Evolutionary conservation across 2,329 filamentous ascomycete genomes (phyloP).

Genomic region (Monosporascus ibericus): DNA sequence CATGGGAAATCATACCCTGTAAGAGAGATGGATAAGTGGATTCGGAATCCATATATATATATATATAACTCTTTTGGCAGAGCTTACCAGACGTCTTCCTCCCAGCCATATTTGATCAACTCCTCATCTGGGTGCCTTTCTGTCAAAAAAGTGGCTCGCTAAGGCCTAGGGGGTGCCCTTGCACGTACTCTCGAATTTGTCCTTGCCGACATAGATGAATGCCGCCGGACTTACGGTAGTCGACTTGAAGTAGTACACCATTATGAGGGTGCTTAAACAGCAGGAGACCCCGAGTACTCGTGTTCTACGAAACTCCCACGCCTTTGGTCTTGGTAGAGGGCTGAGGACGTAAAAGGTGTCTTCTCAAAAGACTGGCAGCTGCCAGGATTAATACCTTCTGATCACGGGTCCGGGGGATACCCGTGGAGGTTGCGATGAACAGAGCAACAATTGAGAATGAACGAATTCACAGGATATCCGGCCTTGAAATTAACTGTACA

Average conservation of each 20-base stretch:
- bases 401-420: no score
- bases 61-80: not conserved
- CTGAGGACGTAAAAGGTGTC: no score
- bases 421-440: no score
- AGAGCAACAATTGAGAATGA: no score
- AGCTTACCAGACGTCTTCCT: constrained; percentile 85
- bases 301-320: no score
- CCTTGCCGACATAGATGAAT: constrained; percentile 94
- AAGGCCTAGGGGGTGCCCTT: constrained; percentile 7
- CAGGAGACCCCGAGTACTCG: no score
- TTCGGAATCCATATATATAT: constrained; percentile 1
- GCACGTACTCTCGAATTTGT: constrained; percentile 91
- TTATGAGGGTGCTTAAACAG: constrained; percentile 29
- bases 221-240: constrained; percentile 75
- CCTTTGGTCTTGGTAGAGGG: no score
- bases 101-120: constrained; percentile 87
- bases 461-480: no score
- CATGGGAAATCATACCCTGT: constrained; percentile 21
- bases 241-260: constrained; percentile 97
- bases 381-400: no score
- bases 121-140: constrained; percentile 69
- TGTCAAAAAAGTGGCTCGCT: constrained; percentile 5
- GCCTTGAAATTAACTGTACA: no score
- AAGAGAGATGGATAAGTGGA: constrained; percentile 3
- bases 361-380: no score